Conservation (phyloP, 129 eudicot genomes). For the Cynara cardunculus region DNA sequence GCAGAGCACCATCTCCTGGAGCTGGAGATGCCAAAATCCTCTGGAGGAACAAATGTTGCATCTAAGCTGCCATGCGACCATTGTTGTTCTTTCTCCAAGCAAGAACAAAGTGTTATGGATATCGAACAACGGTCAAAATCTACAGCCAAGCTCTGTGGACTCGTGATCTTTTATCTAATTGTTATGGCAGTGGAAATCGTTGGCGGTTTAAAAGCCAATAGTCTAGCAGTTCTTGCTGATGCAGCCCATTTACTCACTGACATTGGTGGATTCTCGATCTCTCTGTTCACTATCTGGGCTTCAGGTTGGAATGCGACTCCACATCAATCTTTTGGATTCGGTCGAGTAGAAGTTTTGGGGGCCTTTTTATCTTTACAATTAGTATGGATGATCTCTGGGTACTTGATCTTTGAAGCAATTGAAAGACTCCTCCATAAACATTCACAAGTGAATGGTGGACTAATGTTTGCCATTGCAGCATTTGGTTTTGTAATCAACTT, state of each 20-base stretch:
- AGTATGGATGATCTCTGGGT: slow-evolving; percentile 72
- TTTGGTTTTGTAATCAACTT: slow-evolving; percentile 68
- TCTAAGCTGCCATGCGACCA: slow-evolving; percentile 16
- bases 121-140: slow-evolving; percentile 48
- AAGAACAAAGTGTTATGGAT: slow-evolving; percentile 31
- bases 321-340: slow-evolving; percentile 67
- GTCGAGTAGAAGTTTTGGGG: slow-evolving; percentile 71
- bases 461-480: slow-evolving; percentile 67
- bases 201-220: slow-evolving; percentile 72
- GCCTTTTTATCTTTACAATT: slow-evolving; percentile 61
- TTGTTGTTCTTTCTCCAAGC: slow-evolving; percentile 40
- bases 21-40: slow-evolving; percentile 28
- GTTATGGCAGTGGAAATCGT: slow-evolving; percentile 59
- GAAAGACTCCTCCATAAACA: slow-evolving; percentile 47
- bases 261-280: slow-evolving; percentile 64
- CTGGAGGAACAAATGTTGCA: not conserved
- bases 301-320: slow-evolving; percentile 64
- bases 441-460: slow-evolving; percentile 45
- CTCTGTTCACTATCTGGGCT: slow-evolving; percentile 58
- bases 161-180: slow-evolving; percentile 40
- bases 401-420: slow-evolving; percentile 59
- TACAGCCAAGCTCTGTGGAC: slow-evolving; percentile 46
- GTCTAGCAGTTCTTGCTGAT: slow-evolving; percentile 77
- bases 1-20: slow-evolving; percentile 25
- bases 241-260: slow-evolving; percentile 70